phyloP scores from a whole-genome alignment of 176 grass and related monocot species.

The Hyparrhenia diplandra region DNA sequence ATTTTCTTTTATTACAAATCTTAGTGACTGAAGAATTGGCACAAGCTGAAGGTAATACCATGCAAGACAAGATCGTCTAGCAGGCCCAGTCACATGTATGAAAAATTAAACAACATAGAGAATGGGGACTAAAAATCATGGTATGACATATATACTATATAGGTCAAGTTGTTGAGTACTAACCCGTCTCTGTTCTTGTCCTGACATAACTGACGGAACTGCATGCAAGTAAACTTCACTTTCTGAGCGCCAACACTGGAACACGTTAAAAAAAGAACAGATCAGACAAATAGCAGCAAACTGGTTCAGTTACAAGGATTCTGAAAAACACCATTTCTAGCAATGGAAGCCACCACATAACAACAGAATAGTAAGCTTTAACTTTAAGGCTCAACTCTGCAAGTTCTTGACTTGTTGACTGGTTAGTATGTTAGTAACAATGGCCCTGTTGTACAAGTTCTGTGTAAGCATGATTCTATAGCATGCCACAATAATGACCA shows the following conservation, averaged over 20 bases:
- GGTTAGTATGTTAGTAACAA: neutral
- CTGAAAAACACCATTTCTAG: neutral
- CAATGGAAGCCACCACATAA: neutral
- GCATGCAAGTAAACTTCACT: slow-evolving; percentile 66
- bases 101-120: neutral
- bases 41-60: neutral
- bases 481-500: neutral
- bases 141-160: neutral
- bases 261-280: neutral
- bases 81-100: neutral
- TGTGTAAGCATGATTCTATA: neutral
- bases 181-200: slow-evolving; percentile 62
- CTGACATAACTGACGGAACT: slow-evolving; percentile 54
- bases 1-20: neutral
- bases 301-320: neutral
- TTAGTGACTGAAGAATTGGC: slow-evolving; percentile 8
- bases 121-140: neutral
- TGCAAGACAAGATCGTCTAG: neutral
- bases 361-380: neutral
- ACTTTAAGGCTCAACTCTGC: neutral
- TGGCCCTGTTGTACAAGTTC: neutral
- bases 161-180: slow-evolving; percentile 1
- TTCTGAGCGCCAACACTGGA: slow-evolving; percentile 79
- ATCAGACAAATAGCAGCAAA: neutral
- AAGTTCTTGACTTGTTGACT: neutral